Evolutionary conservation across 139 green algal species (phyloP).

Genomic region (Limnomonas spitsbergensis): DNA sequence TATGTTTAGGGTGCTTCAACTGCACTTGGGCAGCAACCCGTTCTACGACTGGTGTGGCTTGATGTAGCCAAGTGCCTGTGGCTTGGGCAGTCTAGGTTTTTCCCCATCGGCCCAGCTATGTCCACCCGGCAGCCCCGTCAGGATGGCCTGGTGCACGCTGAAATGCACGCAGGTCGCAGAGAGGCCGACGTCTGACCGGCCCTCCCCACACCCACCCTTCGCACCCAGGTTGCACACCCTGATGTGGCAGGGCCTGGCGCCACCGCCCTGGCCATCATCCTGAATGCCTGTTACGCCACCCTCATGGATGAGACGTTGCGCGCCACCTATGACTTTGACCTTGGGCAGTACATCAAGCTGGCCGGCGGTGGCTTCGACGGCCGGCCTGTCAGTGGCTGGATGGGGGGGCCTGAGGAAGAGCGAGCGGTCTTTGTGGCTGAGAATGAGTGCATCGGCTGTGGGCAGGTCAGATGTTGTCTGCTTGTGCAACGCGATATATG

Average conservation of each 20-base stretch:
- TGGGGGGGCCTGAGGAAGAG: slow-evolving; percentile 21
- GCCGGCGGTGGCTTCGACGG: slow-evolving; percentile 23
- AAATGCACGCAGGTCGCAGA: no score
- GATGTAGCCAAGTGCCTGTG: no score
- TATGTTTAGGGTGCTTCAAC: no score
- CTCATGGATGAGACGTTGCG: neutral
- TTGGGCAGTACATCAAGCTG: slow-evolving; percentile 14
- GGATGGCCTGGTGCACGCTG: no score
- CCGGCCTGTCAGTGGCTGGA: slow-evolving; percentile 29
- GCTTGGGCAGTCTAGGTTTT: no score
- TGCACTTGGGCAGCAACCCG: no score
- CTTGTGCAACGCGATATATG: neutral
- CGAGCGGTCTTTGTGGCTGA: slow-evolving; percentile 50
- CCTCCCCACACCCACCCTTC: no score
- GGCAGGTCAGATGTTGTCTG: slow-evolving; percentile 12
- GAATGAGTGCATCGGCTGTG: slow-evolving; percentile 33
- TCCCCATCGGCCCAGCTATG: no score
- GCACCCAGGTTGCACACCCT: neutral
- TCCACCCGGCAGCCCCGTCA: no score
- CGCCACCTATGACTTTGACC: slow-evolving; percentile 3
- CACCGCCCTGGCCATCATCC: slow-evolving; percentile 1
- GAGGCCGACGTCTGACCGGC: no score
- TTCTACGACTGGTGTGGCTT: no score
- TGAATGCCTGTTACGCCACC: slow-evolving; percentile 3
- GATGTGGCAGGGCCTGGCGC: neutral